A percentile compares a stretch with the other conserved stretches of the same genome.
phyloP scores from a whole-genome alignment of 1,284 basidiomycete genomes.

The Phellopilus nigrolimitatus region DNA sequence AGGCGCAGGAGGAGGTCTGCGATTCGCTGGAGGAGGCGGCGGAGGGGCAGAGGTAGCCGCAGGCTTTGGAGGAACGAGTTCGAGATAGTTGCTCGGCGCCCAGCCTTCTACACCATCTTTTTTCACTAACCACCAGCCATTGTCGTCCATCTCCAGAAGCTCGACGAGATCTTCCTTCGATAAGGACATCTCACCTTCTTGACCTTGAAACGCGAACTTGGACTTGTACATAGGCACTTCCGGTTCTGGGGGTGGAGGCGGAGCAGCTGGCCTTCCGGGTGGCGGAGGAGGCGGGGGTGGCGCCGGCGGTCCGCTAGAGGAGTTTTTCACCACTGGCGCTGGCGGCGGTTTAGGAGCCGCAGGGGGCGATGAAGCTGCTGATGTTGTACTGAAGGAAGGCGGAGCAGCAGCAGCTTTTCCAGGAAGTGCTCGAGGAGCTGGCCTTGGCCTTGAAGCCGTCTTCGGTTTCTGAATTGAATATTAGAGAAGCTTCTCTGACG shows the following conservation, averaged over 20 bases:
- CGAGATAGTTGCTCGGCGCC: slow-evolving; percentile 94
- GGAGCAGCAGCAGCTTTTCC: slow-evolving; percentile 38
- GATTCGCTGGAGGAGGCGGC: slow-evolving; percentile 61
- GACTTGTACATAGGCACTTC: slow-evolving; percentile 79
- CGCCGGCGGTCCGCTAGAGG: slow-evolving; percentile 15
- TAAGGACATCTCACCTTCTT: slow-evolving; percentile 88
- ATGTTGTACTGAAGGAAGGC: slow-evolving; percentile 26
- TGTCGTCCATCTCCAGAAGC: slow-evolving; percentile 89
- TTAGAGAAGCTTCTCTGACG: not conserved
- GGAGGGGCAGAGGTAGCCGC: slow-evolving; percentile 59
- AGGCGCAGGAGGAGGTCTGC: slow-evolving; percentile 42
- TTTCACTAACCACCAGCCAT: slow-evolving; percentile 97
- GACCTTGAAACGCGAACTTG: slow-evolving; percentile 84
- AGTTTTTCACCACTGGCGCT: too few relatives aligned
- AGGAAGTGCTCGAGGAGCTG: slow-evolving; percentile 52
- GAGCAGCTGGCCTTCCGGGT: slow-evolving; percentile 38
- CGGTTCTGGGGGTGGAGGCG: slow-evolving; percentile 53
- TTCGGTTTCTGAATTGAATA: slow-evolving; percentile 37
- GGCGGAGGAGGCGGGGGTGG: slow-evolving; percentile 42
- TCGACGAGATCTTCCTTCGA: slow-evolving; percentile 92
- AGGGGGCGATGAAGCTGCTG: slow-evolving; percentile 31
- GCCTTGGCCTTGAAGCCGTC: slow-evolving; percentile 48
- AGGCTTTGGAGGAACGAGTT: slow-evolving; percentile 63
- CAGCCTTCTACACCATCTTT: slow-evolving; percentile 85
- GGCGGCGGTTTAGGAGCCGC: slow-evolving; percentile 26